Conservation (phyloP, 73 alveolate genomes). For the Paramecium caudatum region DNA sequence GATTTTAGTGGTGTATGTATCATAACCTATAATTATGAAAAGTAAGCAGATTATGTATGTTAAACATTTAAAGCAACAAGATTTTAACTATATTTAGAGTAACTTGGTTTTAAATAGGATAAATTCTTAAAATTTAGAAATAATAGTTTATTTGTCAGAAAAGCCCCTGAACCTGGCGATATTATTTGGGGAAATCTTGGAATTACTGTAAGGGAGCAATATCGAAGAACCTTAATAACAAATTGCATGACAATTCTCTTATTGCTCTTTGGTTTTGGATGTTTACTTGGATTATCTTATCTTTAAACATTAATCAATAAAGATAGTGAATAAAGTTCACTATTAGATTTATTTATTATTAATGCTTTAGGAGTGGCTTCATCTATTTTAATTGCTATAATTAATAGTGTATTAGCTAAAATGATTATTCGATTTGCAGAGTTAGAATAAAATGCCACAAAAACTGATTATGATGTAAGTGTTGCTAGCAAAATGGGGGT, state of each 20-base stretch:
- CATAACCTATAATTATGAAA: constrained; percentile 36
- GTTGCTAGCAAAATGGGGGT: constrained; percentile 52
- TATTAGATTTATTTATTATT: background rate
- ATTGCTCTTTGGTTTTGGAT: background rate
- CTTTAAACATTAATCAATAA: background rate
- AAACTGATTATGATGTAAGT: constrained; percentile 59
- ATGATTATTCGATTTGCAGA: constrained; percentile 6
- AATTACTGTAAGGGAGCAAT: background rate
- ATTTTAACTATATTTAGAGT: constrained; percentile 7
- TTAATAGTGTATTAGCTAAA: background rate
- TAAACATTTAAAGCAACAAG: background rate
- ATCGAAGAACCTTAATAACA: constrained; percentile 8
- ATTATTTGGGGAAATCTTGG: constrained; percentile 65
- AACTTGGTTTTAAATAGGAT: background rate
- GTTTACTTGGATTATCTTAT: constrained; percentile 49
- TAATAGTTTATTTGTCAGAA: background rate
- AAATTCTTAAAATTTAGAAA: background rate
- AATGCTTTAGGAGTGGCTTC: background rate
- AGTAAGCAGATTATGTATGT: constrained; percentile 28
- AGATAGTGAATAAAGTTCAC: background rate
- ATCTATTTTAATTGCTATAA: constrained; percentile 7
- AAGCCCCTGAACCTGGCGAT: constrained; percentile 70
- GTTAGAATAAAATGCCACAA: background rate
- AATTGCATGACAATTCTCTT: constrained; percentile 23
- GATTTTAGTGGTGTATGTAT: constrained; percentile 47